Evolutionary conservation across 2,329 filamentous ascomycete species (phyloP), one percentile per base, ranked within the genome.

Genomic region (Didymellaceae sp.): DNA sequence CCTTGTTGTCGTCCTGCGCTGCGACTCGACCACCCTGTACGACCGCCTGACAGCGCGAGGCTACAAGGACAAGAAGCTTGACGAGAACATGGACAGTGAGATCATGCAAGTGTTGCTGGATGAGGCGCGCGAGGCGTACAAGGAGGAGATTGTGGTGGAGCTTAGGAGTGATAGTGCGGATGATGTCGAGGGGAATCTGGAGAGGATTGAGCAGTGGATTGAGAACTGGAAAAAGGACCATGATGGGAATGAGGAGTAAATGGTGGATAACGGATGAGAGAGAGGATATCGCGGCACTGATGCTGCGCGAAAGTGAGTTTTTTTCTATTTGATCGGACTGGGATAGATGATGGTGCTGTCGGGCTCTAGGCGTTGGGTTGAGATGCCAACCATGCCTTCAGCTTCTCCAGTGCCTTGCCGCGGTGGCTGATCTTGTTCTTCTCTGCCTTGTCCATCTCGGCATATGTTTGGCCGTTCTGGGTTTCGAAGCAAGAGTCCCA

Each of bases 401-500:
- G 80, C 76, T 96, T 96, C 58, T 86, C 82, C 44, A 99, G 78
- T n/a, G 94, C 94, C 67, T 87, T 90, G 59, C 84, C 87, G 33
- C 94, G 88, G 76, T 99, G 94, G 20, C 92, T 97, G 66, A 99
- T 90, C 68, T 86, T 85, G 78, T 97, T 99, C 85, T 95, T 95
- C 70, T 86, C 84, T 8, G 72, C 76, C 74, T 89, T 92, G 42
- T 91, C 88, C 94, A 99, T 99, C 78, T 99, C 94, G 21, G 94
- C 94, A 71, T 96, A 87, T 78, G 94, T 99, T 17, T 47, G 35
- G 21, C 44, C 44, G 75, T 66, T 53, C 92, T 58, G 95, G 83
- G 62, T 95, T 76, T 99, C 94, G 66, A 99, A 99, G 58, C 96
- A 88, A 2, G 94, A 86, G 73, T 99, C 94, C 94, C 94, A 99